Evolutionary conservation across 768 basidiomycete genomes (phyloP).

Genomic region (Termitomyces sp.): DNA sequence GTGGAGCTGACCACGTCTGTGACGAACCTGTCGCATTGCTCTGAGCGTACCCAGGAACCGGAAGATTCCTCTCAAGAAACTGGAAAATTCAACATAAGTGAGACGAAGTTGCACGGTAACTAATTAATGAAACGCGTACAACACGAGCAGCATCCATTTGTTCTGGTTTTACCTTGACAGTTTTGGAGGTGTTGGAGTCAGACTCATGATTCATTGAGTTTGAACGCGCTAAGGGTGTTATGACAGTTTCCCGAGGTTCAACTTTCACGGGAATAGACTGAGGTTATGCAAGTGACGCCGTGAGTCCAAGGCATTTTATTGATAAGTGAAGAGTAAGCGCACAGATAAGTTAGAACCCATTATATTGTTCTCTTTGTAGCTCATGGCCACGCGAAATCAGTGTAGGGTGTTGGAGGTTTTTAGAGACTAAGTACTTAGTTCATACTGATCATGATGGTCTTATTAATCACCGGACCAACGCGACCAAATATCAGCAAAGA

Average conservation of each 20-base stretch:
- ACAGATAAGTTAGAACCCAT: slow-evolving; percentile 11
- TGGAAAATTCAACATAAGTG: slow-evolving; percentile 1
- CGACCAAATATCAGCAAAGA: slow-evolving; percentile 10
- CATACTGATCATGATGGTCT: background rate
- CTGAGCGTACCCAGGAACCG: slow-evolving; percentile 19
- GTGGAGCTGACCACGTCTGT: background rate
- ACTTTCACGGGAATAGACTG: slow-evolving; percentile 13
- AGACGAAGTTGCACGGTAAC: background rate
- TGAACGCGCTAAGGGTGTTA: slow-evolving; percentile 7
- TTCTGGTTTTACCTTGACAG: slow-evolving; percentile 27
- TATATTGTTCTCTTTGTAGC: slow-evolving; percentile 21
- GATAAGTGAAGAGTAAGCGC: background rate
- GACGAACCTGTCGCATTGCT: background rate
- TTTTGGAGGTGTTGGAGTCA: background rate
- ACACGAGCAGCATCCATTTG: slow-evolving; percentile 22
- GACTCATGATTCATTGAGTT: slow-evolving; percentile 9
- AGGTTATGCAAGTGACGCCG: background rate
- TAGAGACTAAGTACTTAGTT: background rate
- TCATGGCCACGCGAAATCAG: slow-evolving; percentile 10
- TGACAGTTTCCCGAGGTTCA: slow-evolving; percentile 15
- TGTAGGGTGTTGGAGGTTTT: background rate
- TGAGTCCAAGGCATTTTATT: background rate
- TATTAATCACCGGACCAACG: background rate
- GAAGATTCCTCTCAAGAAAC: slow-evolving; percentile 24
- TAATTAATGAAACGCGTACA: slow-evolving; percentile 15